Conservation (phyloP, 2,329 filamentous ascomycete genomes). For the Apiospora pterosperma region DNA sequence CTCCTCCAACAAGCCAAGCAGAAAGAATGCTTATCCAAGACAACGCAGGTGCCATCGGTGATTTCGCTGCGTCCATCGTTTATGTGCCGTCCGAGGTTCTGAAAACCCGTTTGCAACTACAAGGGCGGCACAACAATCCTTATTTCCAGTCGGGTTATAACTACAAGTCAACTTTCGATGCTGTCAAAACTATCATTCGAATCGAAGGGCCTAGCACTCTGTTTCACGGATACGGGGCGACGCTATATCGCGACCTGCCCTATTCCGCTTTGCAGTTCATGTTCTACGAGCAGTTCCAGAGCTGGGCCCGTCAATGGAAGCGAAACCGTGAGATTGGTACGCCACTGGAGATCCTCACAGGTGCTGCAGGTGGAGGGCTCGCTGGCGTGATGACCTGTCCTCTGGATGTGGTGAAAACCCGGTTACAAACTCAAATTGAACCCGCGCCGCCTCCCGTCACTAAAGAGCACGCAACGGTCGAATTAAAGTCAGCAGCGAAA, state of each 20-base stretch:
- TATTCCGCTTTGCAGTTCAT: constrained; percentile 97
- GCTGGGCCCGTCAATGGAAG: constrained; percentile 74
- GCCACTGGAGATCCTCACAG: constrained; percentile 81
- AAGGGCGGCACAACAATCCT: constrained; percentile 93
- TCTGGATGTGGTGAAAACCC: constrained; percentile 89
- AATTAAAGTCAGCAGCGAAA: constrained; percentile 16
- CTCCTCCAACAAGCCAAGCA: not conserved
- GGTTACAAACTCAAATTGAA: constrained; percentile 86
- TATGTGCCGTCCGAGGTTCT: constrained; percentile 98
- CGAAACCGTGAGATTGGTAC: constrained; percentile 81
- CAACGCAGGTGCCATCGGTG: constrained; percentile 78
- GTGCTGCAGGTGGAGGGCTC: constrained; percentile 84
- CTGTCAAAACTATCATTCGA: constrained; percentile 77
- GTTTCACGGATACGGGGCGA: constrained; percentile 97
- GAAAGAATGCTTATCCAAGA: not conserved
- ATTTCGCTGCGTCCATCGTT: constrained; percentile 84
- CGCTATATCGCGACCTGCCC: constrained; percentile 87
- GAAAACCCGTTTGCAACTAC: constrained; percentile 93
- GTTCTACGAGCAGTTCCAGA: constrained; percentile 94
- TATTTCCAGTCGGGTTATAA: constrained; percentile 95
- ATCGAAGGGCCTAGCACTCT: constrained; percentile 81
- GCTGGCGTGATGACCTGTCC: constrained; percentile 94
- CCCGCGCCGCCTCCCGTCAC: constrained; percentile 26
- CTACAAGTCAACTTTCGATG: constrained; percentile 82
- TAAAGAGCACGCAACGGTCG: constrained; percentile 19